Percentiles rank a stretch among this genome's conserved stretches.
Evolutionary conservation across 2,329 filamentous ascomycete species (phyloP).

Genomic region (Mycosphaerella sp.): DNA sequence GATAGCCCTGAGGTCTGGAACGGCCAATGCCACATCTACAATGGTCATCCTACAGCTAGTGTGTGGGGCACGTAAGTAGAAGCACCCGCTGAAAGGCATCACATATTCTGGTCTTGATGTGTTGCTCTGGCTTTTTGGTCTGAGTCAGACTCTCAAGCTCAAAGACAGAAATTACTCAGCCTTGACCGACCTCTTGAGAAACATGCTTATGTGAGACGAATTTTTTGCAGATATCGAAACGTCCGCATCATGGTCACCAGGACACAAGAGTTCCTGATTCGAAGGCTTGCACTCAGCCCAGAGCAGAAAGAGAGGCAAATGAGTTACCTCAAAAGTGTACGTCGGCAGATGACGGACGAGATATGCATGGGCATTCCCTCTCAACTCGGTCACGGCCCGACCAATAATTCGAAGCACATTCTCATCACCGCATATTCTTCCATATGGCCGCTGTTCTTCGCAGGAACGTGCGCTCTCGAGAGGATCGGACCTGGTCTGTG

Average conservation of each 20-base stretch:
- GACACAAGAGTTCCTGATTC: conserved; percentile 25
- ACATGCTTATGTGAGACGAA: too few relatives aligned
- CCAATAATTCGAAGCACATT: conserved; percentile 22
- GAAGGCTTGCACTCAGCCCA: conserved; percentile 16
- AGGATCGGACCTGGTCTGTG: conserved; percentile 19
- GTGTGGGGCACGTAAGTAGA: conserved; percentile 25
- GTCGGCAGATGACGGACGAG: conserved; percentile 30
- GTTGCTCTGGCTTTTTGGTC: too few relatives aligned
- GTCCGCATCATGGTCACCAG: conserved; percentile 30
- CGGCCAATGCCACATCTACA: conserved; percentile 26
- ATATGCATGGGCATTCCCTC: conserved; percentile 27
- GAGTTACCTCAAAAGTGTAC: conserved; percentile 24
- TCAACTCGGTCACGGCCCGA: conserved; percentile 27
- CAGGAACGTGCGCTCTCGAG: conserved; percentile 29
- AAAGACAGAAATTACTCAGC: too few relatives aligned
- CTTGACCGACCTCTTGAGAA: too few relatives aligned
- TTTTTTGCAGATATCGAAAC: conserved; percentile 1
- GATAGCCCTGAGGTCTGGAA: conserved; percentile 31
- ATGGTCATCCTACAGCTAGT: conserved; percentile 15
- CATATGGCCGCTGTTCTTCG: conserved; percentile 34
- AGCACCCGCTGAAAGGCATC: too few relatives aligned
- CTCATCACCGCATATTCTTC: conserved; percentile 28
- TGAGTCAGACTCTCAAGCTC: too few relatives aligned
- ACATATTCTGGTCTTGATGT: too few relatives aligned
- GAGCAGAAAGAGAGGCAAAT: conserved; percentile 20